Conservation (phyloP, 129 eudicot species). For the Helichrysum umbraculigerum region DNA sequence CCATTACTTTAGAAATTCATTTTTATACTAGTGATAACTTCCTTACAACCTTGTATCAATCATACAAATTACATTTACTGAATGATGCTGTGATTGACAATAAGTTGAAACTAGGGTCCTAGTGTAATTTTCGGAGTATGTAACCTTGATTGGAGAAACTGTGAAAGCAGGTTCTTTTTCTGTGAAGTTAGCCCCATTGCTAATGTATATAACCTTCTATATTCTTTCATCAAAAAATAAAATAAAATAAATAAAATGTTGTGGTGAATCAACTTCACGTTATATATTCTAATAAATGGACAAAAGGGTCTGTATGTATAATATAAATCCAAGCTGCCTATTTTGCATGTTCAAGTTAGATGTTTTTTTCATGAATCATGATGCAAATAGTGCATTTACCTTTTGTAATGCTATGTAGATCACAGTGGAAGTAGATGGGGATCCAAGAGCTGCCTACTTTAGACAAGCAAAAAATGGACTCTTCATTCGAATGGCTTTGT, state of each 20-base stretch:
- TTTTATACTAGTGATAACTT: not conserved
- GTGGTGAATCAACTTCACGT: not conserved
- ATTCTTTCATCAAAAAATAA: not conserved
- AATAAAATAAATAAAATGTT: no score
- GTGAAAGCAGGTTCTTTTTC: not conserved
- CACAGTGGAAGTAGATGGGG: slow-evolving; percentile 86
- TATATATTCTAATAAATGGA: not conserved
- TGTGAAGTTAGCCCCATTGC: not conserved
- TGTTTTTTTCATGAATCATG: not conserved
- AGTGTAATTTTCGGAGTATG: not conserved
- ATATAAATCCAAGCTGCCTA: not conserved
- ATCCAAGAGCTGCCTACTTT: slow-evolving; percentile 98
- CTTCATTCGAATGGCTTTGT: slow-evolving; percentile 88
- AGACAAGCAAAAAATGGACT: slow-evolving; percentile 98
- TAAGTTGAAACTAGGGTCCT: not conserved
- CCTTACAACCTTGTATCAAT: not conserved
- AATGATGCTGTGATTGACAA: not conserved
- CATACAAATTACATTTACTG: not conserved
- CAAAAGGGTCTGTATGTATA: not conserved
- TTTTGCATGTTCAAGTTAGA: not conserved
- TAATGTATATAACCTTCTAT: not conserved
- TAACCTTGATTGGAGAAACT: not conserved
- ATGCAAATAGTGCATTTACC: not conserved
- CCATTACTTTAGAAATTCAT: not conserved
- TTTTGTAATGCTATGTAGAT: slow-evolving; percentile 44